Evolutionary conservation across 2,329 filamentous ascomycete genomes (phyloP), one percentile per base, ranked within the genome.

Genomic region (Claviceps paspali): DNA sequence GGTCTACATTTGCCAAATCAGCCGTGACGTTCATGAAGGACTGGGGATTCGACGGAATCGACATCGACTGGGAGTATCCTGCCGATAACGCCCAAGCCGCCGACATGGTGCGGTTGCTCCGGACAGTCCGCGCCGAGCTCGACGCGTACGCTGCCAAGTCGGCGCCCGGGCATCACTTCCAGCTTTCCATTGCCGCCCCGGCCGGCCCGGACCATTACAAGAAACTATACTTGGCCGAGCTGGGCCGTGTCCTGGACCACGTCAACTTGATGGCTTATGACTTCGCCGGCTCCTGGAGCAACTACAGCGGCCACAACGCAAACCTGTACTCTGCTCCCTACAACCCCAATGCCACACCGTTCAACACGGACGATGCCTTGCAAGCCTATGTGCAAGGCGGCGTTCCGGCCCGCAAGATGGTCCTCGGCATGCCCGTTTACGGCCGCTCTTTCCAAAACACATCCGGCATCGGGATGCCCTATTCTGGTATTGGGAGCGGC

Each of bases 231-330:
- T 54, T 76, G 23, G 42, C 45, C 11, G 56, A 58, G 3, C 65
- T 76, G 53, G 63, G 67, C 26, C 38, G 53, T 17, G 55, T 66
- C 9, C 52, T 76, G 17, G 73, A 77, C 52, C 64, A 64, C 44
- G 63, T 73, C 55, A 73, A 77, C 54, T 59, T 82, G n/a, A 85
- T 86, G 78, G 74, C 76, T 3, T 87, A 86, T 53, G 81, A 87
- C 59, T 86, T 63, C 53, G 68, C 79, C 5, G 82, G 82, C n/a
- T 73, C 70, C 11, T 92, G 80, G 78, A 71, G 76, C 46, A 57
- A 59, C 5, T 53, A 52, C 3, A 62, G 76, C 1, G 81, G 76
- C 1, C 82, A 91, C 56, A 68, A 79, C 48, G 74, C 82, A 5
- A 91, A 91, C 50, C 52, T 91, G 4, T 80, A 73, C 53, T 53